Percentiles rank a stretch among this genome's conserved stretches.
These are phyloP conservation scores for Aspergillus flavus DNA, from an alignment of 2,329 filamentous ascomycete species.

Conservation along the genomic window DNA sequence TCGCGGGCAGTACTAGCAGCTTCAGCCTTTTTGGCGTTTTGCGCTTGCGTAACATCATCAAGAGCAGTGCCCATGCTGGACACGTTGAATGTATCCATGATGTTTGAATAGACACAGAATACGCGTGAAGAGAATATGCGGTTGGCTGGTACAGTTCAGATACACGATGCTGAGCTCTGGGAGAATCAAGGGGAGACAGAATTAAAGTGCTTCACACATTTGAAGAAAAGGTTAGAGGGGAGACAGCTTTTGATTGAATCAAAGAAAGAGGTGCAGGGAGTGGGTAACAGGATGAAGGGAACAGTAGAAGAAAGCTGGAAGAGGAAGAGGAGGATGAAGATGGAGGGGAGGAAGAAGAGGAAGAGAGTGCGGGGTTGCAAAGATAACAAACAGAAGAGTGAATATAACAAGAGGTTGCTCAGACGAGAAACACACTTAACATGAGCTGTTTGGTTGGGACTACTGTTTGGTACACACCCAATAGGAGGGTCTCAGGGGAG, in stretches of 20 bases:
- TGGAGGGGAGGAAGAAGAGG: no score
- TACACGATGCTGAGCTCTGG: neutral
- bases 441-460: neutral
- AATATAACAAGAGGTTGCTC: neutral
- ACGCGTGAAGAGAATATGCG: neutral
- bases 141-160: neutral
- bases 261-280: neutral
- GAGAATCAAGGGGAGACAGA: neutral
- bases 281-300: neutral
- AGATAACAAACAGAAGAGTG: neutral
- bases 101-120: neutral
- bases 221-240: neutral
- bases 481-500: neutral
- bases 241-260: neutral
- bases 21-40: conserved; percentile 30
- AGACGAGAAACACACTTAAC: neutral
- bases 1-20: conserved; percentile 36
- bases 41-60: conserved; percentile 19
- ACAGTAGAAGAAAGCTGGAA: neutral
- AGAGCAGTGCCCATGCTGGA: conserved; percentile 27
- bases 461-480: neutral
- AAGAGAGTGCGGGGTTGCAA: neutral
- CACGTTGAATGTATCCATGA: conserved; percentile 25
- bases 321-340: neutral
- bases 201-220: neutral